Base-by-base conservation (phyloP, 129 eudicot species). In the Lonicera japonica region DNA sequence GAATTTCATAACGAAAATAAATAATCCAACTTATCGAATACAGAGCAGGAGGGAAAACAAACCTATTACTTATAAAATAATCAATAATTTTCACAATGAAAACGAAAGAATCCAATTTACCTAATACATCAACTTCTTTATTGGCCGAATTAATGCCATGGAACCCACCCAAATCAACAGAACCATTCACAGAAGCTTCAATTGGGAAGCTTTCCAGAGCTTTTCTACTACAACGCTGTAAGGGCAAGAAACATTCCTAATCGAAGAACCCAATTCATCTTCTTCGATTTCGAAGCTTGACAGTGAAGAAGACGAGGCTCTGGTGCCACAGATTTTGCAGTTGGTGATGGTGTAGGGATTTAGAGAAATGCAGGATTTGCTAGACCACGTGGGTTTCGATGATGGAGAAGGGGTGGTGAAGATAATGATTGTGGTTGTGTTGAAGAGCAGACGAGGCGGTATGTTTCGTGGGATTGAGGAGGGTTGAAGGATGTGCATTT, bases 401-500 rank as follows among this genome's bases (percentile, higher is more conserved):
- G 75, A 71, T 43, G 86, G 36, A 52, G 84, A 46, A 38, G 43
- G 3, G 80, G 13, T 12, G 69, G 5, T 18, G 80, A 65, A 3
- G 80, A 58, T 8, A 68, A 55, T 11, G 73, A 11, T 41, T 65
- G 68, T 17, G 83, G 12, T 41, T 65, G 34, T 41, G 85, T 25
- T 25, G 86, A 56, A 40, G 64, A 69, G 81, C 98, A 92, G 48
- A 87, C 87, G 64, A 82, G 81, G 78, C 98, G 87, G 59, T 47
- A 60, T 64, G 84, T 59, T 61, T 60, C 80, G 41, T 63, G 83
- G 25, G 86, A 50, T 47, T n/a, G n/a, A n/a, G 85, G 58, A 0
- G 89, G 78, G 82, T 92, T 92, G 46, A 78, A 72, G 81, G 84
- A 92, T 0, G 95, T 92, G 89, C 98, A 92, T 58, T 23, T 62